Evolutionary conservation across 1,284 basidiomycete genomes (phyloP), one percentile per base, ranked within the genome.

Genomic region (Leccinum subrobustum): DNA sequence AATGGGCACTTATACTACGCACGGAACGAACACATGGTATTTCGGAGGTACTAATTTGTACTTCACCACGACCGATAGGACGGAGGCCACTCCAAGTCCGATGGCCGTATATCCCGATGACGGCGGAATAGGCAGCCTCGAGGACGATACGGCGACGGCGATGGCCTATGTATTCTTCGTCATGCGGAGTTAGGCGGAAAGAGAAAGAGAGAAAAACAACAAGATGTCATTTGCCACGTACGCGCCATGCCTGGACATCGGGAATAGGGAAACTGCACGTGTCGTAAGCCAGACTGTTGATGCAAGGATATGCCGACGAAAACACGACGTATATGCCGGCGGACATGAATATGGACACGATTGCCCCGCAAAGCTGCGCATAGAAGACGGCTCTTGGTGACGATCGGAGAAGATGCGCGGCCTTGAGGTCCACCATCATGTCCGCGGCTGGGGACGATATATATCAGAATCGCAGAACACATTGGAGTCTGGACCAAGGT

Each of bases 391-490:
- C 83, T 60, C 75, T 77, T n/a, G 87, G 88, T 66, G 85, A 85
- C n/a, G 87, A 85, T 48, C 86, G 78, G 27, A 89, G 79, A 58
- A 88, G 79, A 70, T 88, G 87, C 55, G 85, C 85, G 4, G 87
- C 87, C 77, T 89, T 88, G 65, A 89, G 73, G 67, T 89, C 87
- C 59, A 86, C 84, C 57, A 84, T 83, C 87, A 89, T 88, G 70
- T 89, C 88, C 44, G 81, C 75, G 23, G 84, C 78, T 68, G 52
- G 18, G 18, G 18, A 53, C 20, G 9, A 27, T 50, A 25, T 25
- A 50, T 50, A 56, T 56, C 56, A 29, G 25, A 20, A 23, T 29
- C 11, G 11, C 4, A 20, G 5, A 27, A 52, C 5, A 23, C 12
- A 18, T 29, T 6, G 9, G 16, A 37, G 35, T 37, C 16, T 16